Percentiles rank a stretch among this genome's conserved stretches.
Conservation (phyloP, 2,329 filamentous ascomycete genomes). For the Keithomyces neogunnii region DNA sequence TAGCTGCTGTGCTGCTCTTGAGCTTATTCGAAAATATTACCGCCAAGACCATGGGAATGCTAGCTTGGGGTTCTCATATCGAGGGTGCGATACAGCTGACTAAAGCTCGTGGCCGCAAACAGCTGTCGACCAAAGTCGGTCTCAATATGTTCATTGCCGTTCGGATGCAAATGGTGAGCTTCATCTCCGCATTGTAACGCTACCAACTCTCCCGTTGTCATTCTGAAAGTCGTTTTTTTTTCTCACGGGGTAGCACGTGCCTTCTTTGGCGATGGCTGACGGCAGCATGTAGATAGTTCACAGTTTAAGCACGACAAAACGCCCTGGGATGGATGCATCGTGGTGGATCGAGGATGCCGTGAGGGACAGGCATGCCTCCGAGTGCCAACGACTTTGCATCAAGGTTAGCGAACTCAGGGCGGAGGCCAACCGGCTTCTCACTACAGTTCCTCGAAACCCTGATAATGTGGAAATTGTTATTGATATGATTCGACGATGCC, state of each 20-base stretch:
- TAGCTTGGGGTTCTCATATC: constrained; percentile 56
- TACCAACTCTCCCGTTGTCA: not conserved
- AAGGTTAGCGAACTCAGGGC: constrained; percentile 46
- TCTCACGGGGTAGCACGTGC: too few species aligned
- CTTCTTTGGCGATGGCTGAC: too few species aligned
- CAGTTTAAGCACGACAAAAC: constrained; percentile 42
- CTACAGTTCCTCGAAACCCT: constrained; percentile 33
- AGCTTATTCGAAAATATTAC: constrained; percentile 55
- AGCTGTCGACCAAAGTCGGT: constrained; percentile 44
- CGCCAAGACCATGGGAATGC: constrained; percentile 42
- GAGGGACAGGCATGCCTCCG: constrained; percentile 37
- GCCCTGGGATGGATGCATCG: constrained; percentile 44
- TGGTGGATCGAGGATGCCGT: constrained; percentile 52
- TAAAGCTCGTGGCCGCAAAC: constrained; percentile 46
- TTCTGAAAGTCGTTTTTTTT: not conserved
- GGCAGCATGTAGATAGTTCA: constrained; percentile 41
- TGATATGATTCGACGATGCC: constrained; percentile 41
- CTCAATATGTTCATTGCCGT: constrained; percentile 50
- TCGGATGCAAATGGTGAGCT: constrained; percentile 48
- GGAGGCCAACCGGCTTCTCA: constrained; percentile 43
- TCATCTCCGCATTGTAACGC: not conserved
- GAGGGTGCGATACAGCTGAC: constrained; percentile 55
- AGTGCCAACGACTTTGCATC: constrained; percentile 44
- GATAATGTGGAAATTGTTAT: constrained; percentile 43
- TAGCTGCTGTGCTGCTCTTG: constrained; percentile 51